These are phyloP conservation scores for Ashbya aceris DNA, from an alignment of 1,139 yeast species.

Conservation along the genomic window DNA sequence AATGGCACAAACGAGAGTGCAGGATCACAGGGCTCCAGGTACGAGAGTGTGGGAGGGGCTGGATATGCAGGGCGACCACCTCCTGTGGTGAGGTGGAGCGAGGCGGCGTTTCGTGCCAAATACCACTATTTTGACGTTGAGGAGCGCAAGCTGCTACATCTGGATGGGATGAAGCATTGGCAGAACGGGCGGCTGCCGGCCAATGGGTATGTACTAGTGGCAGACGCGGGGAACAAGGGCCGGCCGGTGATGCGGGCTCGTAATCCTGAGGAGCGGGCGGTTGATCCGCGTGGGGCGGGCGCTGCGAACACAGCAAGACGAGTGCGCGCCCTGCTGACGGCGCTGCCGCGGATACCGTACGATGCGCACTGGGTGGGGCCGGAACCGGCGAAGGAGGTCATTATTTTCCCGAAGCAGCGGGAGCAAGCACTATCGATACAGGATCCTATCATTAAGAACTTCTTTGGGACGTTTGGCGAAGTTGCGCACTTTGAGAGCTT, in stretches of 20 bases:
- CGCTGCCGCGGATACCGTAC: constrained; percentile 45
- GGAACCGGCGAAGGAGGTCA: constrained; percentile 60
- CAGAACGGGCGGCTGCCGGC: constrained; percentile 28
- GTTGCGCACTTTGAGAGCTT: constrained; percentile 48
- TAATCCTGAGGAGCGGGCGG: constrained; percentile 15
- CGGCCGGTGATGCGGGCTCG: constrained; percentile 25
- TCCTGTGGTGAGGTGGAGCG: constrained; percentile 17
- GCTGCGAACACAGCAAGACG: constrained; percentile 23
- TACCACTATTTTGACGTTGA: constrained; percentile 27
- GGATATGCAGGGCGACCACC: constrained; percentile 12
- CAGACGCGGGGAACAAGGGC: constrained; percentile 34
- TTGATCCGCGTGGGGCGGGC: constrained; percentile 35
- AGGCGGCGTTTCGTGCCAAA: constrained; percentile 17
- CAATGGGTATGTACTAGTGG: constrained; percentile 51
- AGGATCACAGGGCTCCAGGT: too few relatives aligned
- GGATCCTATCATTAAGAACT: constrained; percentile 34
- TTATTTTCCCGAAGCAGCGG: constrained; percentile 55
- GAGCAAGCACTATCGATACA: constrained; percentile 26
- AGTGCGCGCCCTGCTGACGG: constrained; percentile 32
- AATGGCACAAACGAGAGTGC: too few relatives aligned
- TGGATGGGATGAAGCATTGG: constrained; percentile 22
- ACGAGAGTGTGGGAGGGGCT: too few relatives aligned
- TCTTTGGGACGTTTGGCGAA: constrained; percentile 57
- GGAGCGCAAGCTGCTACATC: constrained; percentile 15
- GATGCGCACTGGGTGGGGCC: constrained; percentile 73